phyloP scores from a whole-genome alignment of 805 yeast genomes.

The Lachancea dasiensis region DNA sequence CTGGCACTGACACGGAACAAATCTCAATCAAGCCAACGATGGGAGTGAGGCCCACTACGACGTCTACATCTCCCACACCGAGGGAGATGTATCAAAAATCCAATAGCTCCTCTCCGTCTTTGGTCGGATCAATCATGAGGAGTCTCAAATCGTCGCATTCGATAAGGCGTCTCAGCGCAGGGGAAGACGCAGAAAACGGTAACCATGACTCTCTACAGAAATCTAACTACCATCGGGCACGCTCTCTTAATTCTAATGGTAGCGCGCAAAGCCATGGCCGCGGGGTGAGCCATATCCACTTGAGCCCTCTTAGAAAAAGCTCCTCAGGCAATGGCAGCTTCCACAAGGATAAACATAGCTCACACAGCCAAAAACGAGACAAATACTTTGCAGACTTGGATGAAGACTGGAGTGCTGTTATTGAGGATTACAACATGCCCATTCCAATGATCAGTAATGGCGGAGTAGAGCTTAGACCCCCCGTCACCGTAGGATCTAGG shows the following conservation, averaged over 20 bases:
- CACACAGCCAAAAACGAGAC: slow-evolving; percentile 24
- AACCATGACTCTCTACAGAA: slow-evolving; percentile 27
- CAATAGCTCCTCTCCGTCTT: slow-evolving; percentile 8
- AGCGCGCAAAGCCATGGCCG: slow-evolving; percentile 1
- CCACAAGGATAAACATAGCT: slow-evolving; percentile 7
- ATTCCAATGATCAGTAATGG: slow-evolving; percentile 30
- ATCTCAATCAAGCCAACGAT: slow-evolving; percentile 8
- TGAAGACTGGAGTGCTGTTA: slow-evolving; percentile 90
- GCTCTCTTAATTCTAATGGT: slow-evolving; percentile 5
- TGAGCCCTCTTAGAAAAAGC: slow-evolving; percentile 9
- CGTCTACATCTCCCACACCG: slow-evolving; percentile 8
- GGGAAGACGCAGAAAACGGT: slow-evolving; percentile 16
- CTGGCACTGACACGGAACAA: neutral
- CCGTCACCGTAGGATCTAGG: slow-evolving; percentile 6
- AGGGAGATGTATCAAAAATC: slow-evolving; percentile 26
- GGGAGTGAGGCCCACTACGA: slow-evolving; percentile 25
- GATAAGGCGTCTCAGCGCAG: neutral
- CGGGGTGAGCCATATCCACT: slow-evolving; percentile 7
- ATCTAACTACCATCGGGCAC: slow-evolving; percentile 14
- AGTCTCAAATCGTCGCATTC: slow-evolving; percentile 9
- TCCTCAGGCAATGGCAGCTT: slow-evolving; percentile 6
- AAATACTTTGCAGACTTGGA: slow-evolving; percentile 62
- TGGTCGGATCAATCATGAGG: slow-evolving; percentile 11
- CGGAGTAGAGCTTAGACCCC: slow-evolving; percentile 18
- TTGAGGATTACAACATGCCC: slow-evolving; percentile 38